Evolutionary conservation across 2,329 filamentous ascomycete species (phyloP).

Genomic region (Cercospora sesami): DNA sequence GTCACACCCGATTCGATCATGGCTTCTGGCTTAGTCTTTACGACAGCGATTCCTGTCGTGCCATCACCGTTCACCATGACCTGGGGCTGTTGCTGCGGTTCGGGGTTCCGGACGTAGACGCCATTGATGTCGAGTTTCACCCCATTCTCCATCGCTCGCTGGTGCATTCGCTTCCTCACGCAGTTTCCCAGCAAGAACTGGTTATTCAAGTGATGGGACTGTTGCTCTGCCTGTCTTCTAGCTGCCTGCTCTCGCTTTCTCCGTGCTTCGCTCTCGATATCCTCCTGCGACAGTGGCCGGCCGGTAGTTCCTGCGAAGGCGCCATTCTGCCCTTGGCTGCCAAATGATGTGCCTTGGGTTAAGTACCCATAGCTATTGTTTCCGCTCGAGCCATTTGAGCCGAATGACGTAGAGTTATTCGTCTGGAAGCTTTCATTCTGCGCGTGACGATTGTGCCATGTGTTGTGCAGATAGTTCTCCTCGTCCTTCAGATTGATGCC

Average conservation of each 20-base stretch:
- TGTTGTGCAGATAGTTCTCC: conserved; percentile 74
- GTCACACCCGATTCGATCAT: conserved; percentile 70
- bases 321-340: conserved; percentile 40
- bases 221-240: conserved; percentile 58
- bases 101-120: conserved; percentile 43
- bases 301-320: conserved; percentile 48
- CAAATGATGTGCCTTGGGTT: conserved; percentile 44
- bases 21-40: conserved; percentile 31
- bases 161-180: conserved; percentile 56
- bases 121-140: conserved; percentile 61
- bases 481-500: conserved; percentile 86
- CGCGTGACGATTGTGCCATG: conserved; percentile 56
- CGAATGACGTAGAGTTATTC: conserved; percentile 46
- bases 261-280: conserved; percentile 66
- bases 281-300: conserved; percentile 61
- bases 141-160: conserved; percentile 60
- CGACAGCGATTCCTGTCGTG: conserved; percentile 34
- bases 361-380: conserved; percentile 51
- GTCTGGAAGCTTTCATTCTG: conserved; percentile 35
- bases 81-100: conserved; percentile 25
- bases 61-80: conserved; percentile 34
- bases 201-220: conserved; percentile 69
- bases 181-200: conserved; percentile 68
- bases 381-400: conserved; percentile 47
- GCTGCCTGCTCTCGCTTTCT: conserved; percentile 67